phyloP scores from a whole-genome alignment of 352 stramenopile species.

The Phytopythium helicoides region DNA sequence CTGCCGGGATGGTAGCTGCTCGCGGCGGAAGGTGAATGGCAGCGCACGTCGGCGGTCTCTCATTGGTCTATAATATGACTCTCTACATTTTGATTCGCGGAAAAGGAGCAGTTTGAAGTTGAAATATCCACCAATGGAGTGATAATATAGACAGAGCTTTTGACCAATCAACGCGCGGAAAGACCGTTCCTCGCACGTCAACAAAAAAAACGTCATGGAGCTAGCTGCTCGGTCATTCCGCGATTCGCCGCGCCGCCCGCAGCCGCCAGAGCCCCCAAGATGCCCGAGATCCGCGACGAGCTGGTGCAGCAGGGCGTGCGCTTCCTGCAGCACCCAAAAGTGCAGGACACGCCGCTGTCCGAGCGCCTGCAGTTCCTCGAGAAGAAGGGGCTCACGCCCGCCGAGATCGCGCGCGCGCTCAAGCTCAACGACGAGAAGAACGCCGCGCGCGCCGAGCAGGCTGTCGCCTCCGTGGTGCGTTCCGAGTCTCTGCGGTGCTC shows the following conservation, averaged over 20 bases:
- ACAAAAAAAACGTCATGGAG: slow-evolving; percentile 11
- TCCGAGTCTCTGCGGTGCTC: neutral
- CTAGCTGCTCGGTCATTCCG: neutral
- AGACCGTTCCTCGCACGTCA: neutral
- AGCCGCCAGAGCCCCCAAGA: neutral
- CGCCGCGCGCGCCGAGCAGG: slow-evolving; percentile 39
- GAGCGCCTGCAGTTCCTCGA: slow-evolving; percentile 69
- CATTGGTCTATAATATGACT: neutral
- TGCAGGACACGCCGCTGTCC: slow-evolving; percentile 73
- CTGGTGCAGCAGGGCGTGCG: slow-evolving; percentile 70
- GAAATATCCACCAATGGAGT: slow-evolving; percentile 5
- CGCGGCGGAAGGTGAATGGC: slow-evolving; percentile 15
- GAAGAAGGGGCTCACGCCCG: slow-evolving; percentile 70
- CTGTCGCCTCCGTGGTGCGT: slow-evolving; percentile 60
- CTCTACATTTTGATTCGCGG: neutral
- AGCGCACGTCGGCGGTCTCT: neutral
- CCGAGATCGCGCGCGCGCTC: slow-evolving; percentile 63
- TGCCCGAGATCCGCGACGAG: slow-evolving; percentile 46
- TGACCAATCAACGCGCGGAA: slow-evolving; percentile 1
- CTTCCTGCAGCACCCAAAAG: slow-evolving; percentile 75
- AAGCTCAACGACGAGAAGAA: slow-evolving; percentile 71
- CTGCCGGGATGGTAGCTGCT: too few species aligned
- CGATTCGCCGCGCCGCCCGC: neutral
- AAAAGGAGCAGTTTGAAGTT: slow-evolving; percentile 16
- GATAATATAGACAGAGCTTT: neutral